These are phyloP conservation scores for Capsicum baccatum DNA, from an alignment of 257 asterid species.

Conservation along the genomic window DNA sequence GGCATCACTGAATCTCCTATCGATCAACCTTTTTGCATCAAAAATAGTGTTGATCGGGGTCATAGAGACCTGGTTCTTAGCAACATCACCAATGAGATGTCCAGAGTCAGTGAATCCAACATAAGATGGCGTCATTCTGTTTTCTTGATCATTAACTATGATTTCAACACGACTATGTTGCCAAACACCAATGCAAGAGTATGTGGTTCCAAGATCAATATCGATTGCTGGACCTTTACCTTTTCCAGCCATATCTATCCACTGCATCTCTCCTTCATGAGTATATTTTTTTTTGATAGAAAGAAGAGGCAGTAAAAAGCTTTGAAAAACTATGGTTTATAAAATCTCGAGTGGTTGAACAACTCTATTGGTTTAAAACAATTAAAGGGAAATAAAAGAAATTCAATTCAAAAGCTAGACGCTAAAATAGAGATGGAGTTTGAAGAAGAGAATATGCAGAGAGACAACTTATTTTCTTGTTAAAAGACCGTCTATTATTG, in stretches of 20 bases:
- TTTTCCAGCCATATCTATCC: background rate
- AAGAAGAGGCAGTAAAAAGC: too few relatives aligned
- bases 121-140: slow-evolving; percentile 10
- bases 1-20: background rate
- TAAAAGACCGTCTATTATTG: too few relatives aligned
- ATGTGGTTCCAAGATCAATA: background rate
- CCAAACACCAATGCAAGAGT: slow-evolving; percentile 1
- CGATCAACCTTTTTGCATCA: background rate
- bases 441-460: too few relatives aligned
- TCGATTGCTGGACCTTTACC: background rate
- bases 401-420: too few relatives aligned
- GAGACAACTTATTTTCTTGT: too few relatives aligned
- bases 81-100: background rate
- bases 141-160: background rate
- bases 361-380: too few relatives aligned
- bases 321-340: too few relatives aligned
- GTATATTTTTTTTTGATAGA: too few relatives aligned
- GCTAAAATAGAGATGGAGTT: too few relatives aligned
- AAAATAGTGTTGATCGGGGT: background rate
- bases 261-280: too few relatives aligned
- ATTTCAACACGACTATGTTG: background rate
- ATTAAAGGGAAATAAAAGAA: too few relatives aligned
- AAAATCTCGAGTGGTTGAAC: too few relatives aligned
- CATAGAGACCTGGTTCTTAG: background rate
- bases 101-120: background rate